A percentile compares a stretch with the other conserved stretches of the same genome.
Evolutionary conservation across 768 basidiomycete species (phyloP).

Genomic region (Lanmaoa rubissima): DNA sequence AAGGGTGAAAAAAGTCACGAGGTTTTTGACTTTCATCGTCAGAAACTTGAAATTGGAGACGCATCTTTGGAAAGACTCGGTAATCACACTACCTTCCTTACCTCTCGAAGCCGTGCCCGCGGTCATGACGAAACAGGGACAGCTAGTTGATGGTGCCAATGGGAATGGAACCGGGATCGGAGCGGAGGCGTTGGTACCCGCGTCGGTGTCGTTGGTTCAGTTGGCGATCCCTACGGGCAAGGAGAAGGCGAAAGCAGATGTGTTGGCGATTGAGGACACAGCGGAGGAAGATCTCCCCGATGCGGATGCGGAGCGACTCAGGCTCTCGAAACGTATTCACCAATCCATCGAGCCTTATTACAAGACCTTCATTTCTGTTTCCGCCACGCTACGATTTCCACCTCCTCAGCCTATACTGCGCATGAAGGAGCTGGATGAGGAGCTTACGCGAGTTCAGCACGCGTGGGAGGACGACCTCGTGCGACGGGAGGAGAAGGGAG

Average conservation of each 20-base stretch:
- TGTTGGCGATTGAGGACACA: conserved; percentile 25
- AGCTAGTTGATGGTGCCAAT: conserved; percentile 19
- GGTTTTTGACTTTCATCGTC: conserved; percentile 90
- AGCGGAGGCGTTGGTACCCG: conserved; percentile 12
- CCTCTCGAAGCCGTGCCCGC: conserved; percentile 62
- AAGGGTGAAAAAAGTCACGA: conserved; percentile 88
- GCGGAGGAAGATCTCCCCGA: conserved; percentile 53
- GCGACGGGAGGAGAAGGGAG: conserved; percentile 65
- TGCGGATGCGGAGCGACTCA: conserved; percentile 68
- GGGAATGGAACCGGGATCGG: conserved; percentile 21
- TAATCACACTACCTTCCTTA: conserved; percentile 70
- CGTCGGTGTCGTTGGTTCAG: conserved; percentile 27
- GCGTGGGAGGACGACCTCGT: conserved; percentile 89
- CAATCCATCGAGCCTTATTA: conserved; percentile 81
- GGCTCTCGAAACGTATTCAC: conserved; percentile 75
- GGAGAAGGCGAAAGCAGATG: conserved; percentile 13
- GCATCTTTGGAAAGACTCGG: conserved; percentile 88
- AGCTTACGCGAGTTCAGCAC: conserved; percentile 63
- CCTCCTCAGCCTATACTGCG: conserved; percentile 85
- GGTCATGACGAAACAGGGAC: conserved; percentile 27
- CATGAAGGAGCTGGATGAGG: conserved; percentile 87
- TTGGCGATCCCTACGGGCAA: conserved; percentile 19
- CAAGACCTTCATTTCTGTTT: conserved; percentile 89
- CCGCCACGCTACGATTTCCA: conserved; percentile 86
- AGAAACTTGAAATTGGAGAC: conserved; percentile 93